Base-by-base conservation (phyloP, 345 rosid species). In the Clausena lansium region DNA sequence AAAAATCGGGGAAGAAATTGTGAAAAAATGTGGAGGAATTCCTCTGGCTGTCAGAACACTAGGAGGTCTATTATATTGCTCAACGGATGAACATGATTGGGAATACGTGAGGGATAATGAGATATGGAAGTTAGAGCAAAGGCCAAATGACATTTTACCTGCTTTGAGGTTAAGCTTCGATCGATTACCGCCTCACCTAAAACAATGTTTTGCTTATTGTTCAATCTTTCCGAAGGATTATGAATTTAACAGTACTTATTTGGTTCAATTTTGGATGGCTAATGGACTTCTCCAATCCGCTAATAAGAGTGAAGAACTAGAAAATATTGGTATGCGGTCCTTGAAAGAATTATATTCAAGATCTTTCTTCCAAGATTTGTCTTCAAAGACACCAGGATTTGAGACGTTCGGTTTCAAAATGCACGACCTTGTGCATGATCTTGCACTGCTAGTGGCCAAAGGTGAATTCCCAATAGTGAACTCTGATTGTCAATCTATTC, bases 381-480 rank as follows among this genome's bases (percentile, higher is more conserved):
- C n/a, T n/a, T n/a, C n/a, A n/a, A n/a, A n/a, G n/a, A 2, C 2
- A 30, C 32, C 2, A 30, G 32, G 32, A 30, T 30, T 30, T 30
- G 32, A 30, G 32, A 30, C 2, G 32, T 30, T 30, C 32, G 2
- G 15, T 2, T 7, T 82, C 28, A 52, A 78, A 47, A 78, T 81
- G 25, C 81, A 83, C 39, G 33, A 38, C 33, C 76, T 78, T 71
- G 58, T 85, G 55, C 84, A 78, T 57, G 82, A 80, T 61, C 83
- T 82, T 47, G 82, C 80, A 1, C 2, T 0, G 2, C 2, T 0
- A 2, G 63, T 85, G 9, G 73, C 80, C 1, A 57, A 61, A 8
- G 10, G 5, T 0, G 54, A 45, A 7, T 41, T 33, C 25, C 2
- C 1, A 4, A 4, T 9, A 0, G 1, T 39, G 7, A 3, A 5